Conservation (phyloP, 75 land plant genomes). For the Cryptomeria japonica region DNA sequence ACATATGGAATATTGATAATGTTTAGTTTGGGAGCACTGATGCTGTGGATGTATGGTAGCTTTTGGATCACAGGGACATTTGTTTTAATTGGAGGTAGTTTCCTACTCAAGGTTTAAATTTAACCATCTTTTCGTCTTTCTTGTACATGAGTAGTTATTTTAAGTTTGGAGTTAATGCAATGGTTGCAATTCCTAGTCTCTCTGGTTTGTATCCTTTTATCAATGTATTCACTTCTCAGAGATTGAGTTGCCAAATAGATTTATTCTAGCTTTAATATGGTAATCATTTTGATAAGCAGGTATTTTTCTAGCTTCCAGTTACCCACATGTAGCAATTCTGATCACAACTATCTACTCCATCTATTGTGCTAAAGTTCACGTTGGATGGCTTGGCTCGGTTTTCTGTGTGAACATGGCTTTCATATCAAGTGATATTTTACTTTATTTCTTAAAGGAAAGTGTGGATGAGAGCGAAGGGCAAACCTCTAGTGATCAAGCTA, state of each 20-base stretch:
- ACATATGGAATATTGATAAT: conserved; percentile 46
- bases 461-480: conserved; percentile 31
- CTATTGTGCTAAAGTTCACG: conserved; percentile 65
- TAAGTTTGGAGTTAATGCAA: neutral
- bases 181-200: neutral
- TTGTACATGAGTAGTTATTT: neutral
- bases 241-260: neutral
- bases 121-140: neutral
- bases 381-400: conserved; percentile 79
- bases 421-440: conserved; percentile 70
- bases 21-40: conserved; percentile 31
- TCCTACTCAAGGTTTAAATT: neutral
- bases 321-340: conserved; percentile 18
- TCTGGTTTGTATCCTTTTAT: neutral
- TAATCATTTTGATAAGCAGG: conserved; percentile 38
- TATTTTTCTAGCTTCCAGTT: conserved; percentile 15
- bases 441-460: conserved; percentile 49
- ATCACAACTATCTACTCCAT: conserved; percentile 62
- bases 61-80: conserved; percentile 81
- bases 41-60: conserved; percentile 90
- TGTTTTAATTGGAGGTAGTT: conserved; percentile 65
- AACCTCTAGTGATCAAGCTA: conserved; percentile 28
- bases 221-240: conserved; percentile 18
- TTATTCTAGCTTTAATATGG: conserved; percentile 11
- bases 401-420: conserved; percentile 73